Evolutionary conservation across 805 yeast genomes (phyloP), one percentile per base, ranked within the genome.

Genomic region (Hanseniaspora mollemarum): DNA sequence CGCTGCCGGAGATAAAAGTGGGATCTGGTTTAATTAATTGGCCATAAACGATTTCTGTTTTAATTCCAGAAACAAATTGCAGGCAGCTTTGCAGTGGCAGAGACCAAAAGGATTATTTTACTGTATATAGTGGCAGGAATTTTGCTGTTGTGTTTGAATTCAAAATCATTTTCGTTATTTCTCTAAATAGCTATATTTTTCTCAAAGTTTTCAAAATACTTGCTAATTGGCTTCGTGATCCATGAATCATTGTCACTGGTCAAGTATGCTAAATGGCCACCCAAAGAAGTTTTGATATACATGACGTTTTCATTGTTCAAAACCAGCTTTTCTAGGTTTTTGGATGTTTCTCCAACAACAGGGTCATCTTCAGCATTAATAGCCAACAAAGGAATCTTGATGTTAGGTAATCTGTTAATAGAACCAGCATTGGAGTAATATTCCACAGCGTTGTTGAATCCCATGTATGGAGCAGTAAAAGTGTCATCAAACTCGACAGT

Each of bases 361-460:
- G 90, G 87, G 60, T 83, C 92, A 60, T 83, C 90, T 18, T 62
- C 58, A 0, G 87, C 71, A 58, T 74, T 77, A 21, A 83, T 62
- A n/a, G 77, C 71, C 48, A 83, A 54, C 42, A 76, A 65, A 13
- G 92, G 92, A 3, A 80, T 77, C 54, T 76, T 71, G 42, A 82
- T 73, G 53, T 74, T 69, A 37, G 71, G 64, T 18, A 82, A 63
- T 56, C 81, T 68, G 55, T 75, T 72, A 29, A 73, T 69, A 1
- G 88, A 83, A 15, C 81, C 74, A 2, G 81, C 84, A 29, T 75
- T 78, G 49, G 80, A 66, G 61, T 82, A 82, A 64, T 83, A 83
- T 43, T 78, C 78, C 52, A 64, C 65, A 2, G 81, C 83, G 39
- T 74, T 70, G 51, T 76, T 75, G 62, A 81, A 77, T 0, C 87